A percentile compares a stretch with the other conserved stretches of the same genome.
These are phyloP conservation scores for Kluyveromyces aestuarii DNA, from an alignment of 805 yeast species.

Conservation along the genomic window DNA sequence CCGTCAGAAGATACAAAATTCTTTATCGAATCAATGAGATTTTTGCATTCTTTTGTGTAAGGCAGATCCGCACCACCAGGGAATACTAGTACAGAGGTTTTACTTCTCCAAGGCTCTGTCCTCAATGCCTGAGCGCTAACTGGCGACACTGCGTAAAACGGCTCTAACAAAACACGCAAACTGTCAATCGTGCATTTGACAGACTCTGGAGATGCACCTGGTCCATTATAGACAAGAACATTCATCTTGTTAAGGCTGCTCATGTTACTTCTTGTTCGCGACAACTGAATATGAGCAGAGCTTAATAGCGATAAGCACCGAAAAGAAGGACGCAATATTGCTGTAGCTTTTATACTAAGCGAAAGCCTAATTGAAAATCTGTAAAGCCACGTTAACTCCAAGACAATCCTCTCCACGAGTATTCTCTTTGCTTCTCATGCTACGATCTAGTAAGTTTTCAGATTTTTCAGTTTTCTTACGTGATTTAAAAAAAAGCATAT, in stretches of 20 bases:
- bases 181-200: slow-evolving; percentile 79
- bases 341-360: too few species aligned
- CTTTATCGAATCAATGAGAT: slow-evolving; percentile 55
- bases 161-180: slow-evolving; percentile 65
- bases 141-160: slow-evolving; percentile 77
- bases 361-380: too few species aligned
- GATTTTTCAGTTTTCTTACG: too few species aligned
- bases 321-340: too few species aligned
- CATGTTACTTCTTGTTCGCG: background rate
- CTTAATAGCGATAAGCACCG: background rate
- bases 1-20: slow-evolving; percentile 62
- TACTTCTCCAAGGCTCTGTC: slow-evolving; percentile 82
- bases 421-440: too few species aligned
- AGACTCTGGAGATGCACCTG: slow-evolving; percentile 82
- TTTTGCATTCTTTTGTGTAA: slow-evolving; percentile 62
- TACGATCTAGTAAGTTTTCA: too few species aligned
- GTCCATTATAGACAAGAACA: slow-evolving; percentile 60
- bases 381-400: too few species aligned
- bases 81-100: slow-evolving; percentile 69
- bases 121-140: slow-evolving; percentile 53
- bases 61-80: slow-evolving; percentile 99
- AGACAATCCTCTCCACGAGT: too few species aligned
- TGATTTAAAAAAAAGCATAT: too few species aligned
- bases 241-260: slow-evolving; percentile 39
- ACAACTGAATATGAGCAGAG: background rate